A percentile compares a stretch with the other conserved stretches of the same genome.
Evolutionary conservation across 441 rosid genomes (phyloP).

Genomic region (Breynia disticha): DNA sequence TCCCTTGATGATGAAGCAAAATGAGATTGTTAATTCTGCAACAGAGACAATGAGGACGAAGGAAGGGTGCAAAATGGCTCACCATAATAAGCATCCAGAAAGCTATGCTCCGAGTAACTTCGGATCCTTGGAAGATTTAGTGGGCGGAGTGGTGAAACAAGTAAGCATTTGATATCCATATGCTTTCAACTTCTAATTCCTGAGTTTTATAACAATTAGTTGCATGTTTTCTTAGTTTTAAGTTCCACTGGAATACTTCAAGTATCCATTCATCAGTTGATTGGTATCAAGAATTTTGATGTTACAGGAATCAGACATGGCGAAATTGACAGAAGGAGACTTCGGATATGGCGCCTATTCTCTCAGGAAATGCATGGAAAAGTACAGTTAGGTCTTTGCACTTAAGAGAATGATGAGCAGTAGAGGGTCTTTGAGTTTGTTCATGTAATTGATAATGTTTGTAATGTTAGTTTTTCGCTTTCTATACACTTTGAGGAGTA

Average conservation of each 20-base stretch:
- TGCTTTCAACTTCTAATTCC: not conserved
- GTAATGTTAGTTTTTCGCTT: no score
- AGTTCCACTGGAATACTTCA: no score
- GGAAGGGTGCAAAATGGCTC: slow-evolving; percentile 33
- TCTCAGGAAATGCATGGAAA: slow-evolving; percentile 1
- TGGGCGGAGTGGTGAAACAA: slow-evolving; percentile 46
- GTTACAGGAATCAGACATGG: slow-evolving; percentile 46
- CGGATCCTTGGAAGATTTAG: slow-evolving; percentile 59
- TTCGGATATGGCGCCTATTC: slow-evolving; percentile 33
- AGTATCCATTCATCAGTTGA: not conserved
- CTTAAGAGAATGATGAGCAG: no score
- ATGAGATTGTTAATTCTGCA: slow-evolving; percentile 26
- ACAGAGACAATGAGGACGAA: slow-evolving; percentile 28
- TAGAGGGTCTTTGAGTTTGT: no score
- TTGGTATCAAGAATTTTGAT: slow-evolving; percentile 9
- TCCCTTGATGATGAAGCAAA: slow-evolving; percentile 25
- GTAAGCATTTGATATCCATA: slow-evolving; percentile 22
- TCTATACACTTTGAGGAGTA: no score
- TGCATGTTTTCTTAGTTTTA: no score
- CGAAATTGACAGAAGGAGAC: slow-evolving; percentile 29
- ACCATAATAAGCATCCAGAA: slow-evolving; percentile 32
- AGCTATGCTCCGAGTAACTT: slow-evolving; percentile 31
- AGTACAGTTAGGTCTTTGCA: no score
- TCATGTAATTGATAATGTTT: no score
- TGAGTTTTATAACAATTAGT: no score